Conservation (phyloP, 352 stramenopile genomes). For the Phytophthora multivora region DNA sequence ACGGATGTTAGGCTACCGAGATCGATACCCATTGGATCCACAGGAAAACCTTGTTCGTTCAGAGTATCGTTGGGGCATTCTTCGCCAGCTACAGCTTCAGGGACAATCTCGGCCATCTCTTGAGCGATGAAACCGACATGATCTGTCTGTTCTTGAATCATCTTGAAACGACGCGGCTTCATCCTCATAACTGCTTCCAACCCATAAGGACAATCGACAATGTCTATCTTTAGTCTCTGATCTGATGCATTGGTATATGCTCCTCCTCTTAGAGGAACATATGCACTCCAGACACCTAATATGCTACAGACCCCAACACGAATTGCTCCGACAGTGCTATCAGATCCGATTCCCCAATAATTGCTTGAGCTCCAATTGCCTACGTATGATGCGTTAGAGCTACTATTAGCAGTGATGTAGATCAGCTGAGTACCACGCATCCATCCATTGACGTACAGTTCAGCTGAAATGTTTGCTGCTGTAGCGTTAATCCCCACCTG, state of each 20-base stretch:
- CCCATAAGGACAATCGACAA: constrained; percentile 1
- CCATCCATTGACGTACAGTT: neutral
- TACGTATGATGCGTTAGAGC: neutral
- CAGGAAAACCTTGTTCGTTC: neutral
- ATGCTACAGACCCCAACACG: constrained; percentile 2
- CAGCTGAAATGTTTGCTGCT: neutral
- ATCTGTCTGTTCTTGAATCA: neutral
- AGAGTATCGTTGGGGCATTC: constrained; percentile 2
- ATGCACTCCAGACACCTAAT: neutral
- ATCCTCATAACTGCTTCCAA: constrained; percentile 1
- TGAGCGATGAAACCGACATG: constrained; percentile 7
- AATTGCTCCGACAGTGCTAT: neutral
- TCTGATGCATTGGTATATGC: constrained; percentile 4
- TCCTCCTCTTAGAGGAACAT: neutral
- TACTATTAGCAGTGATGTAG: neutral
- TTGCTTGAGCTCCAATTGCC: constrained; percentile 1
- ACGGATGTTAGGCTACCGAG: neutral
- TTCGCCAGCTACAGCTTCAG: neutral
- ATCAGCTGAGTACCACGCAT: neutral
- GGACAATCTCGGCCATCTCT: constrained; percentile 2
- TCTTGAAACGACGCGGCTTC: neutral
- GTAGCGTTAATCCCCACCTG: neutral
- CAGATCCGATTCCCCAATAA: neutral
- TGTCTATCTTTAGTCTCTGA: neutral
- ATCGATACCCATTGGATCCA: constrained; percentile 2